Conservation (phyloP, 306 rosid species). For the Cotoneaster glaucophyllus region DNA sequence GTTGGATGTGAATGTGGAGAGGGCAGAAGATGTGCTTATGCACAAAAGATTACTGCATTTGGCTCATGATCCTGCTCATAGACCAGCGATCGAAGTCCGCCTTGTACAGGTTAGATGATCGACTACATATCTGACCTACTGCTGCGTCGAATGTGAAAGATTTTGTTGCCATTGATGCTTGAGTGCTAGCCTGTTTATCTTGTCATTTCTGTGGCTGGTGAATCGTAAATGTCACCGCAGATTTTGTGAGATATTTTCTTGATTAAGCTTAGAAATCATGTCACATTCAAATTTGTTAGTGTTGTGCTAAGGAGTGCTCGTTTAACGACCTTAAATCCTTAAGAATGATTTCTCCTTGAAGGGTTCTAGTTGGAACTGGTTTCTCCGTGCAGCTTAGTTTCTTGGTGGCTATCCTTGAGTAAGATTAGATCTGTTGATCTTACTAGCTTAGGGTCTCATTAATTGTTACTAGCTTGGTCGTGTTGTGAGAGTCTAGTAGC, state of each 20-base stretch:
- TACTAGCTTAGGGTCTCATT: neutral
- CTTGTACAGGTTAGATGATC: conserved; percentile 71
- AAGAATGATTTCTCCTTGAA: neutral
- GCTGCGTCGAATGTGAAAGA: neutral
- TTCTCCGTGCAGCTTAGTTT: neutral
- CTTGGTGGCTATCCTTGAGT: neutral
- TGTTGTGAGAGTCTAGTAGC: neutral
- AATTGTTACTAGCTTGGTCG: neutral
- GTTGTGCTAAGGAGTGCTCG: neutral
- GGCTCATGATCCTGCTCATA: conserved; percentile 80
- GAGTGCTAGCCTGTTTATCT: neutral
- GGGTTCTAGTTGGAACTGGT: neutral
- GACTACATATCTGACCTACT: neutral
- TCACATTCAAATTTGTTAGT: neutral
- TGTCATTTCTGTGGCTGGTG: neutral
- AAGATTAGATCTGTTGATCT: neutral
- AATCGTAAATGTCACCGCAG: neutral
- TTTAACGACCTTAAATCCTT: neutral
- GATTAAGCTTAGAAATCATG: neutral
- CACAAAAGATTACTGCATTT: conserved; percentile 77
- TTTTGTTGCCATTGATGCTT: neutral
- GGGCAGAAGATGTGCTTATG: conserved; percentile 94
- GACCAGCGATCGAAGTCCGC: conserved; percentile 94
- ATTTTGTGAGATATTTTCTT: neutral
- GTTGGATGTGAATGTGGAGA: conserved; percentile 91